phyloP scores from a whole-genome alignment of 2,329 filamentous ascomycete species.

The Proliferodiscus dingleyae region DNA sequence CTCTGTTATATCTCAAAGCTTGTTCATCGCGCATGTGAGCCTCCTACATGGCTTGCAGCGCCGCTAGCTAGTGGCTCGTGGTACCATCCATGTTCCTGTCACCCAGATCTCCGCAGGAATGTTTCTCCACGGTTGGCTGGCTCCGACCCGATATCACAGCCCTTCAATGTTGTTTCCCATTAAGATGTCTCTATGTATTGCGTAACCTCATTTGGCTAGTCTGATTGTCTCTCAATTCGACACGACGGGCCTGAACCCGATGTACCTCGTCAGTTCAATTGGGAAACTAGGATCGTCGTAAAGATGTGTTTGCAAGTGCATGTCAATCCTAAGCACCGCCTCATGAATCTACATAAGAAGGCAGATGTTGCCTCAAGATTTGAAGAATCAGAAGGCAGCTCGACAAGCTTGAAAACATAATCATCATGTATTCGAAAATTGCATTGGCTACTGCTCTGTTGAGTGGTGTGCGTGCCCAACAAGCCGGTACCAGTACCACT shows the following conservation, averaged over 20 bases:
- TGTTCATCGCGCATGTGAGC: no score
- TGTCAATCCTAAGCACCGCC: not conserved
- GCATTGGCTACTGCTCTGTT: conserved; percentile 37
- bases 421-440: conserved; percentile 17
- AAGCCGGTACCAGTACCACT: conserved; percentile 40
- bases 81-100: not conserved
- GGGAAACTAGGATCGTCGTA: not conserved
- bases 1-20: no score
- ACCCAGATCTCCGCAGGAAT: conserved; percentile 10
- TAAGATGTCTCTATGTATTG: not conserved
- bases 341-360: not conserved
- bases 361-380: not conserved
- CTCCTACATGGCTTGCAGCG: not conserved
- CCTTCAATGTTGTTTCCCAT: not conserved
- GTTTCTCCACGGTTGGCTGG: conserved; percentile 7
- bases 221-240: not conserved
- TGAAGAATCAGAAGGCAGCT: not conserved
- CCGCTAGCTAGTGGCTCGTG: not conserved
- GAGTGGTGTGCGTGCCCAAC: conserved; percentile 41
- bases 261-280: not conserved
- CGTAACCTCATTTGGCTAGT: not conserved
- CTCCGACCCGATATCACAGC: not conserved
- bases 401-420: conserved; percentile 1
- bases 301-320: not conserved
- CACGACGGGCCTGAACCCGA: not conserved